phyloP scores from a whole-genome alignment of 2,329 filamentous ascomycete genomes.

The Gyromitra esculenta region DNA sequence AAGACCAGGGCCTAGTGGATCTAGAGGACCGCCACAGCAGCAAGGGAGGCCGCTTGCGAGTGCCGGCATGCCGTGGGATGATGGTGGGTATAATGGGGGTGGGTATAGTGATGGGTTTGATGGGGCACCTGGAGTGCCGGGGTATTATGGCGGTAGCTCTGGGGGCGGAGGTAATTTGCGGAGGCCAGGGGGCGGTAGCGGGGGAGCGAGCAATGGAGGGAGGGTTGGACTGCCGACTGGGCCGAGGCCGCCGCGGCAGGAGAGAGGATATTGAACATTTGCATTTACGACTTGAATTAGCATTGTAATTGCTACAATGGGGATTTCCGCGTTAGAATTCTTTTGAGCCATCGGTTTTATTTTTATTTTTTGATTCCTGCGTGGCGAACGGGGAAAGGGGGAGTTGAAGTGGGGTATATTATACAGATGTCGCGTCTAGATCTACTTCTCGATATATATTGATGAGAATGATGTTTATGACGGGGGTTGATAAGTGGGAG shows the following conservation, averaged over 20 bases:
- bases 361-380: slow-evolving; percentile 16
- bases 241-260: slow-evolving; percentile 33
- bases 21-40: background rate
- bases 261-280: slow-evolving; percentile 42
- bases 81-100: slow-evolving; percentile 36
- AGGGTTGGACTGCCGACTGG: slow-evolving; percentile 47
- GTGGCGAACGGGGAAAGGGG: slow-evolving; percentile 7
- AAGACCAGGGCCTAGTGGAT: slow-evolving; percentile 9
- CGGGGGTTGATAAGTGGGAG: background rate
- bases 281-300: background rate
- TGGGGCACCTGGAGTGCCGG: slow-evolving; percentile 40
- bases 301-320: background rate
- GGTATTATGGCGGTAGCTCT: slow-evolving; percentile 28
- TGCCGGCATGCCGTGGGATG: slow-evolving; percentile 54
- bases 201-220: slow-evolving; percentile 17
- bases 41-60: slow-evolving; percentile 14
- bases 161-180: slow-evolving; percentile 26
- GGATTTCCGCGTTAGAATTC: slow-evolving; percentile 10
- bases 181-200: slow-evolving; percentile 19
- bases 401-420: slow-evolving; percentile 15
- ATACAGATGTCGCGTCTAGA: slow-evolving; percentile 36
- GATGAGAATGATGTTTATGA: slow-evolving; percentile 35
- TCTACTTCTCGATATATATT: slow-evolving; percentile 42
- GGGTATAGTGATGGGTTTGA: slow-evolving; percentile 44
- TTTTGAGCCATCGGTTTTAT: background rate